A percentile compares a stretch with the other conserved stretches of the same genome.
Conservation (phyloP, 2,329 filamentous ascomycete species). For the Talaromyces sp. region DNA sequence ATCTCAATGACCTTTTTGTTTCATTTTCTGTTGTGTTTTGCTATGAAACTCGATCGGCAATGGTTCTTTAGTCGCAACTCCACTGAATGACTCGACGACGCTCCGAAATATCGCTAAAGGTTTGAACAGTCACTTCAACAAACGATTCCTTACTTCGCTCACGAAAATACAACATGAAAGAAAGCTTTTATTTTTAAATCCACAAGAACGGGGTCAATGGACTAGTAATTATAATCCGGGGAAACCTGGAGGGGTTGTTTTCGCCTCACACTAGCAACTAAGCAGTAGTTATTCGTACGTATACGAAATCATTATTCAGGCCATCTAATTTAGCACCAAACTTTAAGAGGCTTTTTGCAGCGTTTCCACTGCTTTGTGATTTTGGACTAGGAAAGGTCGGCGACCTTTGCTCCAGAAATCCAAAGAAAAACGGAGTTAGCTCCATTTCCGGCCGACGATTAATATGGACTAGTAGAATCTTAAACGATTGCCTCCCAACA, state of each 20-base stretch:
- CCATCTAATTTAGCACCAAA: not conserved
- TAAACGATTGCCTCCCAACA: not conserved
- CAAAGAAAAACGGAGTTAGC: not conserved
- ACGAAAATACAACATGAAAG: not conserved
- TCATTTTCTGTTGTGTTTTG: not conserved
- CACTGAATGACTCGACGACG: not conserved
- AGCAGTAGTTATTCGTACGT: not conserved
- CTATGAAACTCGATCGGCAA: not conserved
- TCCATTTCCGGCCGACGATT: not conserved
- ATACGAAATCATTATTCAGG: not conserved
- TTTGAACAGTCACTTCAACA: not conserved
- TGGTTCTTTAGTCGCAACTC: not conserved
- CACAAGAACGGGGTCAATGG: not conserved
- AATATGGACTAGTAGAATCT: not conserved
- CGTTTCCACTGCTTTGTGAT: no score
- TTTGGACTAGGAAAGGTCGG: not conserved
- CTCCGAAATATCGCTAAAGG: not conserved
- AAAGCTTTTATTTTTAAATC: not conserved
- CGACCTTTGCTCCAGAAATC: not conserved
- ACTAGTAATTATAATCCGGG: not conserved
- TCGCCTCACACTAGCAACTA: not conserved
- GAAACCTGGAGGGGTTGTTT: not conserved
- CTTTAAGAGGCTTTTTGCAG: not conserved
- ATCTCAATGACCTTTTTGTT: not conserved
- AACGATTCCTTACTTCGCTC: not conserved